These are phyloP conservation scores for Tubosaeta sp. DNA, from an alignment of 768 basidiomycete species.

Conservation along the genomic window DNA sequence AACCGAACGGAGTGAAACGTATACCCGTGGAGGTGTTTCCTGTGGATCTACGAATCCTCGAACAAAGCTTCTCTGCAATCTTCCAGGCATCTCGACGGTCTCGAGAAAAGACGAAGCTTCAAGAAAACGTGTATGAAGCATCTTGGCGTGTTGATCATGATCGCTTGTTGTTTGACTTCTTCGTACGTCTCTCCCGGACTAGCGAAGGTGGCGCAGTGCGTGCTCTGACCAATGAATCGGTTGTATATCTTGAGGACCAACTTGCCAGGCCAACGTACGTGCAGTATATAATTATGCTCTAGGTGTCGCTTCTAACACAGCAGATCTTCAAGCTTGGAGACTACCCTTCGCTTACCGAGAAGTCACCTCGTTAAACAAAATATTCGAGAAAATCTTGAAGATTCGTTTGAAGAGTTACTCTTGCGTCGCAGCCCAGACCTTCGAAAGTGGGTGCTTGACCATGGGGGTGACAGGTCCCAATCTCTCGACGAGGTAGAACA, in stretches of 20 bases:
- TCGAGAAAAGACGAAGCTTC: no score
- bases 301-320: neutral
- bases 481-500: neutral
- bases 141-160: conserved; percentile 10
- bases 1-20: no score
- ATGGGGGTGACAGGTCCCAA: neutral
- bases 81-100: no score
- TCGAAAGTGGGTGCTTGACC: neutral
- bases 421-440: neutral
- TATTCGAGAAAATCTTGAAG: neutral
- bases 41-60: no score
- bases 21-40: no score
- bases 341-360: neutral
- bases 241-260: neutral
- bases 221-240: neutral
- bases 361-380: neutral
- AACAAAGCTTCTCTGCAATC: no score
- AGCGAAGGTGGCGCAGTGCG: neutral
- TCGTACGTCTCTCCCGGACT: neutral
- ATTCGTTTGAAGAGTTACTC: neutral
- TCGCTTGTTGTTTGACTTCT: conserved; percentile 9
- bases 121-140: neutral
- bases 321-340: neutral
- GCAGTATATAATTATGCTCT: neutral
- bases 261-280: neutral